Base-by-base conservation (phyloP, 257 asterid species). In the Primulina tabacum region DNA sequence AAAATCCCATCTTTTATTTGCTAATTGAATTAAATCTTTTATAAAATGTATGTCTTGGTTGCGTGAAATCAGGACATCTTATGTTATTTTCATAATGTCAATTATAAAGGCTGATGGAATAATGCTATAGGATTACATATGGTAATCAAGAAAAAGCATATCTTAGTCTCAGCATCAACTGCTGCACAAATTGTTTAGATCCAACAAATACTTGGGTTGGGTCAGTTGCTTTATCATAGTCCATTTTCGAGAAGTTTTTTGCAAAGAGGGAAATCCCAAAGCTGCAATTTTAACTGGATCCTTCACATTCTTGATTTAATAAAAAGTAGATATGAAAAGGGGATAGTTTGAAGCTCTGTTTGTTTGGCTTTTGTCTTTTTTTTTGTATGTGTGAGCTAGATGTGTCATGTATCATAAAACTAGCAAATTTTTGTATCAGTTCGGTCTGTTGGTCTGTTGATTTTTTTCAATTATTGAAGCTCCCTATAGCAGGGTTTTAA, bases 381-480 rank as follows among this genome's bases (percentile, higher is more conserved):
- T 26, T 11, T 59, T 8, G 18, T 57, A 61, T 61, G 20, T 67
- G 37, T 72, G 33, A 67, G 66, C 33, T 67, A 61, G 68, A 71
- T 38, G 24, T 65, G 40, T 35, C 50, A 18, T 40, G 5, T 70
- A 28, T 61, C 6, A 37, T 69, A 24, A 33, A 40, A 9, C 16
- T 30, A 20, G 24, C 43, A 18, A 30, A 18, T 64, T 38, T 38
- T 38, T 32, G 40, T 12, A 30, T 62, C 35, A 18, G 7, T 62
- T 32, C 16, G 11, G n/a, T n/a, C n/a, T n/a, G n/a, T n/a, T 40
- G 4, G 64, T 28, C 38, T 65, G 10, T 38, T 77, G 50, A 38
- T 67, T 67, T n/a, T 11, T 40, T 32, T 64, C 8, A 24, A 29
- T 10, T 3, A 56, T 28, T 60, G 16, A 14, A 60, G 14, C 29